These are phyloP conservation scores for Acrodontium crateriforme DNA, from an alignment of 2,329 filamentous ascomycete genomes.

Conservation along the genomic window DNA sequence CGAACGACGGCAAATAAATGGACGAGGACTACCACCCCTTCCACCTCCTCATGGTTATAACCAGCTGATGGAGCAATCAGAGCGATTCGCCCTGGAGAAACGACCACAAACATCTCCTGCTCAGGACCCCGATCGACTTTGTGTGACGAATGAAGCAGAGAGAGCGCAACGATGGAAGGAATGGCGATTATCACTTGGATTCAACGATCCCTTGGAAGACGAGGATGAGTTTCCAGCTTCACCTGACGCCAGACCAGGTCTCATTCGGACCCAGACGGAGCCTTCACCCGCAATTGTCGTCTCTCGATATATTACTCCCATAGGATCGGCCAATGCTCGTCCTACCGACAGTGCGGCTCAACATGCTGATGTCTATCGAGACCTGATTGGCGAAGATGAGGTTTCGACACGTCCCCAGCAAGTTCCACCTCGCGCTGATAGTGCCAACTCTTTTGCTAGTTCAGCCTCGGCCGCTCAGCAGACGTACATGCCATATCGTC, in stretches of 20 bases:
- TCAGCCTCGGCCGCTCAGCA: constrained; percentile 2
- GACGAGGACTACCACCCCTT: too few species aligned
- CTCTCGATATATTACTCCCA: constrained; percentile 21
- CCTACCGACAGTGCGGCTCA: constrained; percentile 7
- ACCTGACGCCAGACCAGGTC: too few species aligned
- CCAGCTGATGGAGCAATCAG: constrained; percentile 1
- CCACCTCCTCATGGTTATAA: neutral
- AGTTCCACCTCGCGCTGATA: constrained; percentile 13
- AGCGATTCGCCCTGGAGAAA: constrained; percentile 5
- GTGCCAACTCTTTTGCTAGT: constrained; percentile 14
- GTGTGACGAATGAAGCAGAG: neutral
- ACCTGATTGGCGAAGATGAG: constrained; percentile 10
- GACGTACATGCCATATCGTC: constrained; percentile 6
- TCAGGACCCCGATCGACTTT: neutral
- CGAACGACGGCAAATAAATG: constrained; percentile 13
- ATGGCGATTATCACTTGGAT: constrained; percentile 12
- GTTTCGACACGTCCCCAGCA: constrained; percentile 8
- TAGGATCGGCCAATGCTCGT: constrained; percentile 9
- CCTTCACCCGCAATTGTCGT: constrained; percentile 20
- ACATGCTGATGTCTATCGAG: constrained; percentile 10
- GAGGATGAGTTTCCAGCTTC: constrained; percentile 3
- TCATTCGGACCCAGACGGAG: constrained; percentile 1
- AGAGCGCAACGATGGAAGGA: constrained; percentile 17
- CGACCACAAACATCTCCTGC: neutral
- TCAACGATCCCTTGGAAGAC: constrained; percentile 2